Conservation (phyloP, 2,329 filamentous ascomycete genomes). For the Beauveria bassiana region DNA sequence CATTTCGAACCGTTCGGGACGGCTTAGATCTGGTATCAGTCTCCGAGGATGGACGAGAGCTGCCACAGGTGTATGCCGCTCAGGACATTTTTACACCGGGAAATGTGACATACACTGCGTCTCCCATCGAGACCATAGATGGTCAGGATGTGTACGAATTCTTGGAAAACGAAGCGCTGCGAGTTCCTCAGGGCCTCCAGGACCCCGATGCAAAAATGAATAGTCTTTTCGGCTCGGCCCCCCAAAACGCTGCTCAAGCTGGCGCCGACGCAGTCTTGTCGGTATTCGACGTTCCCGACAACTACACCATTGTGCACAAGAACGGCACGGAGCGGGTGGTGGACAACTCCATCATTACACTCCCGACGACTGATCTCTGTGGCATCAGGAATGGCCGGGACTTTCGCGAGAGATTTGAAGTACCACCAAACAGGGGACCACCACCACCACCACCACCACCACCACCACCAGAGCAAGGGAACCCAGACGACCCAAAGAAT, state of each 20-base stretch:
- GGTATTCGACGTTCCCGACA: neutral
- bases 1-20: slow-evolving; percentile 11
- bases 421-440: neutral
- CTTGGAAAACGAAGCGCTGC: neutral
- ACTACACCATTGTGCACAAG: slow-evolving; percentile 6
- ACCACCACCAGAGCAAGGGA: too few species aligned
- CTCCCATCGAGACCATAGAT: slow-evolving; percentile 1
- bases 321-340: neutral
- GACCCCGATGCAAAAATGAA: slow-evolving; percentile 5
- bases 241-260: neutral
- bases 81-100: neutral
- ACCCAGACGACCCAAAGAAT: too few species aligned
- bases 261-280: neutral
- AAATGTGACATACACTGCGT: neutral
- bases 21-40: slow-evolving; percentile 13
- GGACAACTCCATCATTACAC: neutral
- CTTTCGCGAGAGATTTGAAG: neutral
- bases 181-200: neutral
- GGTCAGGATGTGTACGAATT: slow-evolving; percentile 3
- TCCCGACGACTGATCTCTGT: neutral
- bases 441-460: too few species aligned
- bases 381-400: neutral
- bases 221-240: neutral
- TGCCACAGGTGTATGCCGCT: neutral
- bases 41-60: slow-evolving; percentile 1